A percentile compares a stretch with the other conserved stretches of the same genome.
phyloP scores from a whole-genome alignment of 1,284 basidiomycete species.

The Leucoagaricus sp. region DNA sequence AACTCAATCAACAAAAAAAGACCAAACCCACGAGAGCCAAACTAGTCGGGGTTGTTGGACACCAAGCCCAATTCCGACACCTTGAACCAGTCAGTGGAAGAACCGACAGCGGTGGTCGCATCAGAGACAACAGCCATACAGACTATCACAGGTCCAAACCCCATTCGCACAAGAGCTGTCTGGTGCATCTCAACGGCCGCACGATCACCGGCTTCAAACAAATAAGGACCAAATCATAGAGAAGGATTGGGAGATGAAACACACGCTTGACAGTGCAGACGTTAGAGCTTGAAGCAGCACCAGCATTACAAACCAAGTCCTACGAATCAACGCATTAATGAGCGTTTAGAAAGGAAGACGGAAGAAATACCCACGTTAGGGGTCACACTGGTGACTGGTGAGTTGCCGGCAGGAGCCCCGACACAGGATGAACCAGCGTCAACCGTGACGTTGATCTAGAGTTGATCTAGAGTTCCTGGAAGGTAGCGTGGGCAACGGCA shows the following conservation, averaged over 20 bases:
- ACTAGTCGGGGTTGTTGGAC: slow-evolving; percentile 49
- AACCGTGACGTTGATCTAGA: slow-evolving; percentile 50
- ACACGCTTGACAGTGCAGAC: slow-evolving; percentile 44
- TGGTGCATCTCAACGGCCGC: slow-evolving; percentile 59
- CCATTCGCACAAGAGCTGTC: slow-evolving; percentile 48
- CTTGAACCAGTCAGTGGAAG: slow-evolving; percentile 52
- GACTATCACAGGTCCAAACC: slow-evolving; percentile 47
- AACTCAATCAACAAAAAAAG: neutral
- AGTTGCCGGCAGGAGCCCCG: slow-evolving; percentile 46
- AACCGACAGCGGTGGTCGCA: slow-evolving; percentile 45
- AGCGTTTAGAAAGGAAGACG: neutral
- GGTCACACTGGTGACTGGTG: slow-evolving; percentile 45
- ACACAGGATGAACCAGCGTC: slow-evolving; percentile 78
- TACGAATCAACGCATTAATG: slow-evolving; percentile 18
- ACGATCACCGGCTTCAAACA: slow-evolving; percentile 41
- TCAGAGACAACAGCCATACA: slow-evolving; percentile 51
- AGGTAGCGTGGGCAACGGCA: slow-evolving; percentile 50
- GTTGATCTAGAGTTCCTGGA: slow-evolving; percentile 56
- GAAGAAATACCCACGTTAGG: slow-evolving; percentile 30
- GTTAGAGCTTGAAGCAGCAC: slow-evolving; percentile 30
- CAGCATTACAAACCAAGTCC: slow-evolving; percentile 52
- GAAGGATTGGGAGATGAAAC: neutral
- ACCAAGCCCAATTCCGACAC: slow-evolving; percentile 49
- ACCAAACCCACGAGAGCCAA: slow-evolving; percentile 29
- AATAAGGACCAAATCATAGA: neutral